Evolutionary conservation across 2,329 filamentous ascomycete genomes (phyloP), one percentile per base, ranked within the genome.

Genomic region (Colletotrichum coccodes): DNA sequence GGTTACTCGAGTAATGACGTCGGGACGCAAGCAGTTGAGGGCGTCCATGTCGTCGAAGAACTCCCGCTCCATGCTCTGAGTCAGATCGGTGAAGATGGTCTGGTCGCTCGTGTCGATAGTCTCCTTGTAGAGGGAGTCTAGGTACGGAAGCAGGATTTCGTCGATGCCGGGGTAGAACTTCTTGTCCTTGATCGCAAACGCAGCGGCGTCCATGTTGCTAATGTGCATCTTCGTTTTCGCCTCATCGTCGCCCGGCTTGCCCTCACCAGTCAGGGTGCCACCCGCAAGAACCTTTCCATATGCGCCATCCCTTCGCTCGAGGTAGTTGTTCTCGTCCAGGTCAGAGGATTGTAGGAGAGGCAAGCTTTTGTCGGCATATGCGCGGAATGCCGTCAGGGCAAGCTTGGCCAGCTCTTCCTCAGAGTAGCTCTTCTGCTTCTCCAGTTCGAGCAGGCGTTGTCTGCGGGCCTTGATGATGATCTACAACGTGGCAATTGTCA

Each of bases 151-250:
- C 8, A 98, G 82, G 23, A 97, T 89, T 71, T 90, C 88, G 71
- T 90, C 88, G 32, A 85, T 83, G 36, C 85, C 85, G 1, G 85
- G 85, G 75, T 89, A 89, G 23, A 88, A 79, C 53, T 83, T 79
- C 46, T 82, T 80, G n/a, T 79, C 77, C 50, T 80, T 79, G 62
- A 90, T 85, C 7, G 86, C 84, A 59, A 77, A 74, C 2, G 84
- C 83, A 1, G 88, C 87, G 30, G 84, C 77, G 56, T 83, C 83
- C 82, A 87, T 87, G 75, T 87, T 88, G 75, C 89, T 90, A 70
- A 97, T 87, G 75, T 97, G 93, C 94, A 97, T 97, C 81, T 95
- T 97, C 72, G 94, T 82, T 83, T 97, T 97, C 16, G 94, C 93
- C 77, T 97, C 93, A 64, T 90, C 90, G 75, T 97, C 94, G 7